These are phyloP conservation scores for Colletotrichum camelliae DNA, from an alignment of 2,329 filamentous ascomycete genomes.

Conservation along the genomic window DNA sequence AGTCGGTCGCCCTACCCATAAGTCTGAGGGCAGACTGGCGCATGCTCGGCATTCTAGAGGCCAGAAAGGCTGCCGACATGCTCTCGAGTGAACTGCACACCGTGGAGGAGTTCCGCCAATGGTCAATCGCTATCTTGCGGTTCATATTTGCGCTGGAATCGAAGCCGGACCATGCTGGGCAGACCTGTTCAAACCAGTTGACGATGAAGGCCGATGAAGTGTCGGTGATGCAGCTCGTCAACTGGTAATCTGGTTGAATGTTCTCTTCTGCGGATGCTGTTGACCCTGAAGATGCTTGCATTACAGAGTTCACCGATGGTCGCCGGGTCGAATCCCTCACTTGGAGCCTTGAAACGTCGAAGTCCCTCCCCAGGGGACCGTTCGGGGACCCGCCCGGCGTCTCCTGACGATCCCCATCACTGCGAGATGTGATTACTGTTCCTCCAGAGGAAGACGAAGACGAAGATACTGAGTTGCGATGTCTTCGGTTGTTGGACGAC, in stretches of 20 bases:
- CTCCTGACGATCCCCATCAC: background rate
- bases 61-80: slow-evolving; percentile 45
- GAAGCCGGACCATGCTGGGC: slow-evolving; percentile 44
- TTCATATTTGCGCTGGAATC: slow-evolving; percentile 44
- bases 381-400: too few species aligned
- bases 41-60: slow-evolving; percentile 39
- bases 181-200: slow-evolving; percentile 46
- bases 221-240: slow-evolving; percentile 27
- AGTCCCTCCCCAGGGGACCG: background rate
- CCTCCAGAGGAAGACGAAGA: background rate
- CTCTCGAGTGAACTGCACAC: slow-evolving; percentile 44
- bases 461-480: background rate
- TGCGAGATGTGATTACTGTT: background rate
- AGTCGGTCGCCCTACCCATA: slow-evolving; percentile 37
- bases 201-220: slow-evolving; percentile 38
- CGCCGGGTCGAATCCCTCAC: background rate
- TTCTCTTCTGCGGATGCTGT: background rate
- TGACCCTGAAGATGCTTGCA: background rate
- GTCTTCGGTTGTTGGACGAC: background rate
- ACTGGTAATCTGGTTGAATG: slow-evolving; percentile 1
- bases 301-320: background rate
- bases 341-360: background rate
- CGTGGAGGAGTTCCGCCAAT: slow-evolving; percentile 40
- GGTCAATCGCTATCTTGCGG: slow-evolving; percentile 38
- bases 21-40: slow-evolving; percentile 36